Conservation (phyloP, 129 eudicot species). For the Chrysanthemum seticuspe region DNA sequence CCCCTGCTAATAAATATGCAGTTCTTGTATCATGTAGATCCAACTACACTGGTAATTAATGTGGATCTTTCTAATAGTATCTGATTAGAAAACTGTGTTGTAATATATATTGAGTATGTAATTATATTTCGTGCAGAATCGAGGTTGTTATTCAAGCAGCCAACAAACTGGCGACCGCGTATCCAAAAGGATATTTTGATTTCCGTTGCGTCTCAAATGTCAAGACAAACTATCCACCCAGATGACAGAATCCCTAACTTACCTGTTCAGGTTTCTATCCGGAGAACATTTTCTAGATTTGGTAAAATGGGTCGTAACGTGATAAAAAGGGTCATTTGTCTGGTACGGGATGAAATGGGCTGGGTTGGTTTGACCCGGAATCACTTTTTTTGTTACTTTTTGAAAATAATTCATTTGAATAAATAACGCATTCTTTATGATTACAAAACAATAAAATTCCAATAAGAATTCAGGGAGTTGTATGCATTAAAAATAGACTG, state of each 20-base stretch:
- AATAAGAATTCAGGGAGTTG: background rate
- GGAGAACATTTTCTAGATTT: slow-evolving; percentile 8
- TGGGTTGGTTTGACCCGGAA: background rate
- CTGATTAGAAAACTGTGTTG: background rate
- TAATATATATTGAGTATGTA: too few relatives aligned
- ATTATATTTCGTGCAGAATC: slow-evolving; percentile 63
- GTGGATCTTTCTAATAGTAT: background rate
- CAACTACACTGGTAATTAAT: slow-evolving; percentile 76
- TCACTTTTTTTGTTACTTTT: slow-evolving; percentile 1
- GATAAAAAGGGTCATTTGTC: background rate
- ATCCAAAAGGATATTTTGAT: slow-evolving; percentile 71
- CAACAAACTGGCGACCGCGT: slow-evolving; percentile 80
- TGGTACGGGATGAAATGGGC: background rate
- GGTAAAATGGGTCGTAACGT: background rate
- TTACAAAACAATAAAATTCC: background rate
- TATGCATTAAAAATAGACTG: slow-evolving; percentile 8
- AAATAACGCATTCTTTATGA: background rate
- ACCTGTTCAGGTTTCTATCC: slow-evolving; percentile 68
- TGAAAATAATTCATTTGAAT: background rate
- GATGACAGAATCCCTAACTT: slow-evolving; percentile 53
- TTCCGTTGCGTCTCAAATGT: slow-evolving; percentile 81
- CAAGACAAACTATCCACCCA: slow-evolving; percentile 49
- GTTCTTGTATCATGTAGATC: slow-evolving; percentile 88
- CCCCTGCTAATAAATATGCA: slow-evolving; percentile 57
- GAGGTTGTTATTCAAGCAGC: slow-evolving; percentile 82